These are phyloP conservation scores for Saprolegnia parasitica DNA, from an alignment of 352 stramenopile species.

Conservation along the genomic window DNA sequence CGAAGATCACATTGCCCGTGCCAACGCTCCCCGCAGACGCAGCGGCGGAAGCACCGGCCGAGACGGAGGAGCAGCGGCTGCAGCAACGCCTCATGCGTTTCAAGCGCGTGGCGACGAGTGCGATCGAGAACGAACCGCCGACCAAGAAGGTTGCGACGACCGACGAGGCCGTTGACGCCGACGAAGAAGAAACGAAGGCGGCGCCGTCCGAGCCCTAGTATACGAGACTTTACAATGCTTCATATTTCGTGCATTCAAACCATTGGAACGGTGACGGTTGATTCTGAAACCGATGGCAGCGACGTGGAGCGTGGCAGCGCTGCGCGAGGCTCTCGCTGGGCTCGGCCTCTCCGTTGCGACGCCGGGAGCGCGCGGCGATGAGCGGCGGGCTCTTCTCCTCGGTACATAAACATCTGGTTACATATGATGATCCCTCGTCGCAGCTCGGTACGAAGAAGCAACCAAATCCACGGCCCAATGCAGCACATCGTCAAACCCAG, in stretches of 20 bases:
- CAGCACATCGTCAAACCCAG: background rate
- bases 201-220: background rate
- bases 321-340: conserved; percentile 3
- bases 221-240: background rate
- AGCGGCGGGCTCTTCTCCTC: conserved; percentile 7
- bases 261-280: too few relatives aligned
- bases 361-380: conserved; percentile 15
- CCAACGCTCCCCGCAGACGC: conserved; percentile 43
- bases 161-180: background rate
- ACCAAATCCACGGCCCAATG: background rate
- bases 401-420: background rate
- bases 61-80: conserved; percentile 10
- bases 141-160: conserved; percentile 12
- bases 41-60: background rate
- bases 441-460: conserved; percentile 16
- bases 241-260: background rate
- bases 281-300: background rate
- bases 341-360: conserved; percentile 18
- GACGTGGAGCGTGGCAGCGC: background rate
- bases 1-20: conserved; percentile 63
- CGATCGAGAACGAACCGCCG: conserved; percentile 4
- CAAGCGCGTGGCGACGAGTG: conserved; percentile 6
- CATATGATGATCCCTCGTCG: background rate
- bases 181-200: conserved; percentile 15
- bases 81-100: conserved; percentile 16